Percentiles rank a stretch among this genome's conserved stretches.
These are phyloP conservation scores for Sphagnum magellanicum DNA, from an alignment of 228 moss, liverwort and hornwort species.

Conservation along the genomic window DNA sequence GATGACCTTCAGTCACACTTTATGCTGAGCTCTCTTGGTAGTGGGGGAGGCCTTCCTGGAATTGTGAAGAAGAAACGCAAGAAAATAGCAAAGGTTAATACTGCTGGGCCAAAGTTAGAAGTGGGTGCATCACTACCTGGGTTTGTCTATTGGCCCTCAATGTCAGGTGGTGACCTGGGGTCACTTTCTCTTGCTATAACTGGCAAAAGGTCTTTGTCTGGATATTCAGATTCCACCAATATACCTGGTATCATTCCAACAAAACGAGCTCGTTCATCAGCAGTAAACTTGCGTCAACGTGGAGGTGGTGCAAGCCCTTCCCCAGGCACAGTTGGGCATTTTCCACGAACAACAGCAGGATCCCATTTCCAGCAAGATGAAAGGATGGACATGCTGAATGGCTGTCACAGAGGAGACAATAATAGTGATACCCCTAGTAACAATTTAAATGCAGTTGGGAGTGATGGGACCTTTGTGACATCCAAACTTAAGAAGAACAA, in stretches of 20 bases:
- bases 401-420: conserved; percentile 15
- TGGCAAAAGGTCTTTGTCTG: conserved; percentile 49
- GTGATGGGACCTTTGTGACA: conserved; percentile 19
- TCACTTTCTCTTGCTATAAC: conserved; percentile 56
- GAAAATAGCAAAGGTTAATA: conserved; percentile 55
- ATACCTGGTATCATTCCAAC: conserved; percentile 54
- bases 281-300: conserved; percentile 51
- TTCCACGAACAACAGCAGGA: conserved; percentile 10
- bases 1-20: conserved; percentile 48
- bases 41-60: conserved; percentile 19
- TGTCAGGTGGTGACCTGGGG: conserved; percentile 36
- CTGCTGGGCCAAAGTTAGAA: conserved; percentile 7
- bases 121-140: no score
- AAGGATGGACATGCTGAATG: conserved; percentile 6
- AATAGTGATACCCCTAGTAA: conserved; percentile 10
- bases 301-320: conserved; percentile 44
- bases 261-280: conserved; percentile 68
- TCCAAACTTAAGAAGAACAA: conserved; percentile 66
- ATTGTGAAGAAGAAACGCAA: conserved; percentile 79
- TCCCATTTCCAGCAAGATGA: conserved; percentile 14
- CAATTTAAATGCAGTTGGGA: conserved; percentile 28
- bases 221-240: conserved; percentile 6
- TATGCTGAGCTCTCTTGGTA: conserved; percentile 22
- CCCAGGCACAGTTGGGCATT: conserved; percentile 10
- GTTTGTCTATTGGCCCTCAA: conserved; percentile 19